These are phyloP conservation scores for Serpula lacrymans DNA, from an alignment of 768 basidiomycete genomes.

Conservation along the genomic window DNA sequence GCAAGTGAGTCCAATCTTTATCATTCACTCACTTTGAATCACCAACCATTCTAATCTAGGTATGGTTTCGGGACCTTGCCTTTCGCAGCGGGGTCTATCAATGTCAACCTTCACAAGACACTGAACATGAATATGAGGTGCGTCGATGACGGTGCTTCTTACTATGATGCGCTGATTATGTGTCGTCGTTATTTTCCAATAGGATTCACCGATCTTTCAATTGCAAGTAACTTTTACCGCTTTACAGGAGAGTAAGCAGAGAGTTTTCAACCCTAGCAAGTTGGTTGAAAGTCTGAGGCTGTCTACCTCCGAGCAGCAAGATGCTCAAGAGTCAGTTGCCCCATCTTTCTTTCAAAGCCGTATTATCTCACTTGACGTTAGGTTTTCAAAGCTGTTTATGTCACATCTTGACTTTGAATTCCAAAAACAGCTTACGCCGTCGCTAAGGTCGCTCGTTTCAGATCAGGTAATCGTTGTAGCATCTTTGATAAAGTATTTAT, in stretches of 20 bases:
- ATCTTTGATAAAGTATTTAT: neutral
- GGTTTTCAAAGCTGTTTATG: constrained; percentile 95
- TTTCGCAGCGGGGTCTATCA: constrained; percentile 84
- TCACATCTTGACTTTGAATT: constrained; percentile 85
- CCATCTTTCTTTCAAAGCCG: constrained; percentile 2
- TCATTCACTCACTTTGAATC: constrained; percentile 1
- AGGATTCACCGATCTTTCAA: constrained; percentile 80
- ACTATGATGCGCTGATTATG: too few relatives aligned
- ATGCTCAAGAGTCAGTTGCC: constrained; percentile 83
- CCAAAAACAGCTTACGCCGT: constrained; percentile 66
- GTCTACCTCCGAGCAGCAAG: constrained; percentile 85
- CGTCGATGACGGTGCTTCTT: too few relatives aligned
- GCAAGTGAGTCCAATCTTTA: constrained; percentile 49
- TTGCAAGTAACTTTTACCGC: constrained; percentile 82
- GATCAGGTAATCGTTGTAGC: constrained; percentile 54
- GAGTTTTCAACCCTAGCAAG: constrained; percentile 77
- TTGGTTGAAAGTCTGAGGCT: constrained; percentile 84
- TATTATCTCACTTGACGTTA: constrained; percentile 26
- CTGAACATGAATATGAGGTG: constrained; percentile 43
- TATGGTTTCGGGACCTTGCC: constrained; percentile 85
- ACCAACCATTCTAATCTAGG: constrained; percentile 50
- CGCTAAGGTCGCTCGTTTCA: constrained; percentile 64
- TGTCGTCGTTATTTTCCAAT: neutral
- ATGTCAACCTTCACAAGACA: constrained; percentile 58
- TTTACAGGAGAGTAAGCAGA: constrained; percentile 68